These are phyloP conservation scores for Alternaria gansuensis DNA, from an alignment of 2,329 filamentous ascomycete genomes.

Conservation along the genomic window DNA sequence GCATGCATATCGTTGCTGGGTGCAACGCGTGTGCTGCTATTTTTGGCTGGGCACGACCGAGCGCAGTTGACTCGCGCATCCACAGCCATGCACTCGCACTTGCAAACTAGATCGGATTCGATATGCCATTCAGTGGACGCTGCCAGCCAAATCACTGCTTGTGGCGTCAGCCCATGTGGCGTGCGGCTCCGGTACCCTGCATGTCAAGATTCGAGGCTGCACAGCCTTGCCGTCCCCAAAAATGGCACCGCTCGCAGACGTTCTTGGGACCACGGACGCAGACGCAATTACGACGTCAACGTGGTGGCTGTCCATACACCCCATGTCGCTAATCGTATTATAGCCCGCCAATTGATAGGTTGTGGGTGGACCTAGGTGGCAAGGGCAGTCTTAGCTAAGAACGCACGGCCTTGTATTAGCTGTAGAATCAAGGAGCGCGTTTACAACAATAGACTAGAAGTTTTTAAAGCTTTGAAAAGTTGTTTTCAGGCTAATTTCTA, in stretches of 20 bases:
- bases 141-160: not conserved
- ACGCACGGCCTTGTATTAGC: too few relatives aligned
- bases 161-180: conserved; percentile 24
- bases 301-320: not conserved
- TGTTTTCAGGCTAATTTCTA: too few relatives aligned
- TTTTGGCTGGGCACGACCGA: not conserved
- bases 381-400: too few relatives aligned
- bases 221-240: conserved; percentile 26
- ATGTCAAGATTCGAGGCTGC: not conserved
- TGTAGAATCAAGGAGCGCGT: too few relatives aligned
- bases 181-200: conserved; percentile 25
- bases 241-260: conserved; percentile 13
- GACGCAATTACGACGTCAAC: not conserved
- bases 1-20: conserved; percentile 5
- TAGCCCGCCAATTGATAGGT: too few relatives aligned
- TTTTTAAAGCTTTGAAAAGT: too few relatives aligned
- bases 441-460: too few relatives aligned
- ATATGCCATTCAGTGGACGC: not conserved
- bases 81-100: not conserved
- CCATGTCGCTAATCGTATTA: too few relatives aligned
- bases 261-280: not conserved
- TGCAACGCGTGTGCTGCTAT: conserved; percentile 6
- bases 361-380: too few relatives aligned
- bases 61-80: not conserved
- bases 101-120: not conserved